Percentiles rank a stretch among this genome's conserved stretches.
phyloP scores from a whole-genome alignment of 345 rosid genomes.

The Clausena lansium region DNA sequence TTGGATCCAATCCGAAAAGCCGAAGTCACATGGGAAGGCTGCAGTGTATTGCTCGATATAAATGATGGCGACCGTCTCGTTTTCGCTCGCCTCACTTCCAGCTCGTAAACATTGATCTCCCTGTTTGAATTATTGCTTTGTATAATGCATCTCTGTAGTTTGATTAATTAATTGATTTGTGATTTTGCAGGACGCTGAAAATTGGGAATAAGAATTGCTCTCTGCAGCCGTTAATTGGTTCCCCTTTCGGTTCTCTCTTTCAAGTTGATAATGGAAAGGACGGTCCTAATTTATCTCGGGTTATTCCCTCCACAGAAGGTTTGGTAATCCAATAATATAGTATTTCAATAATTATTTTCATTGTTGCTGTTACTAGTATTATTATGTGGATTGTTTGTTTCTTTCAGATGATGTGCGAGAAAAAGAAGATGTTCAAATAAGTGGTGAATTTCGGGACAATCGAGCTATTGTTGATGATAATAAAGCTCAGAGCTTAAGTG shows the following conservation, averaged over 20 bases:
- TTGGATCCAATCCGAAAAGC: constrained; percentile 24
- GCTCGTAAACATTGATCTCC: constrained; percentile 51
- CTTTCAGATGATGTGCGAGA: constrained; percentile 37
- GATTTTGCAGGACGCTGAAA: constrained; percentile 51
- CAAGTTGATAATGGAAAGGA: constrained; percentile 68
- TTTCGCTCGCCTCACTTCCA: constrained; percentile 80
- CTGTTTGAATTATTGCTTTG: background rate
- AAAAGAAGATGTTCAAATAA: constrained; percentile 32
- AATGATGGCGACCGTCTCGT: constrained; percentile 97
- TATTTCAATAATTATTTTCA: no score
- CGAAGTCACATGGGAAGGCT: constrained; percentile 84
- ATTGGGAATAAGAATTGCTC: constrained; percentile 68
- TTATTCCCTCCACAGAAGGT: constrained; percentile 56
- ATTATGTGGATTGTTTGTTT: background rate
- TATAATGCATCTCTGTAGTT: background rate
- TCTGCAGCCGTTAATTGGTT: constrained; percentile 73
- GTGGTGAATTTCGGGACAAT: constrained; percentile 63
- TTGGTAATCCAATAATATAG: background rate
- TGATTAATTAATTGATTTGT: background rate
- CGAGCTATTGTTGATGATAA: constrained; percentile 75
- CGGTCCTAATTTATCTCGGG: constrained; percentile 53
- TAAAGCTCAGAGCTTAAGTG: constrained; percentile 71
- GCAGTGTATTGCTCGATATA: constrained; percentile 90
- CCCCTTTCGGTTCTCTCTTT: constrained; percentile 80
- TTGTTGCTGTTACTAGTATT: background rate